Evolutionary conservation across 345 rosid species (phyloP), one percentile per base, ranked within the genome.

Genomic region (Linum trigynum): DNA sequence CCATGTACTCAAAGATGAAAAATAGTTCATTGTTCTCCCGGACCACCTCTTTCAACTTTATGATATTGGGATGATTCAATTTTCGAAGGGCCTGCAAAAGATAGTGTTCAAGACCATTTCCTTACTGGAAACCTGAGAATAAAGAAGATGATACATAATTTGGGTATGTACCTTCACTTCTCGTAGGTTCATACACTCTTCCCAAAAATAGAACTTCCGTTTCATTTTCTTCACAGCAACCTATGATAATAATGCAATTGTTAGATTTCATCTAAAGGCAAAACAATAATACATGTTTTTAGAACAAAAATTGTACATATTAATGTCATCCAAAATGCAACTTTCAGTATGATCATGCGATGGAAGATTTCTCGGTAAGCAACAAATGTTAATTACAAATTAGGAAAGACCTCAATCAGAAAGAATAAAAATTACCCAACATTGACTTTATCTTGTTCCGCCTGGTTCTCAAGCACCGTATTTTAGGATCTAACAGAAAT

Each of bases 191-290:
- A 83, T 80, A 72, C 92, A 92, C 41, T 92, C 97, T 76, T 87
- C 97, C 98, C 98, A 92, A 64, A 77, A 86, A 67, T 84, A 87
- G 74, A 89, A 92, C 63, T 87, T 89, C 66, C 95, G 82, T 81
- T 92, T 92, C 98, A 92, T 92, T 82, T 80, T 89, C 83, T 92
- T 92, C 53, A 92, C 91, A 72, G 97, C 98, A 85, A 92, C 98
- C 98, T 91, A 70, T 53, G 41, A 72, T 57, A 48, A 61, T 40
- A 59, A 69, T 3, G 67, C 0, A 50, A 59, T 17, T 43, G 23
- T 62, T 12, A 62, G 15, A 62, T 59, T 40, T 1, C 3, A 48
- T 48, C 53, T 48, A 48, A 48, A 48, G 3, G 14, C 11, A 48
- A 3, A 1, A 7, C 7, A 48, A 15, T 48, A 3, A 5, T 48